phyloP scores from a whole-genome alignment of 2,329 filamentous ascomycete species.

The Talaromyces sp. region DNA sequence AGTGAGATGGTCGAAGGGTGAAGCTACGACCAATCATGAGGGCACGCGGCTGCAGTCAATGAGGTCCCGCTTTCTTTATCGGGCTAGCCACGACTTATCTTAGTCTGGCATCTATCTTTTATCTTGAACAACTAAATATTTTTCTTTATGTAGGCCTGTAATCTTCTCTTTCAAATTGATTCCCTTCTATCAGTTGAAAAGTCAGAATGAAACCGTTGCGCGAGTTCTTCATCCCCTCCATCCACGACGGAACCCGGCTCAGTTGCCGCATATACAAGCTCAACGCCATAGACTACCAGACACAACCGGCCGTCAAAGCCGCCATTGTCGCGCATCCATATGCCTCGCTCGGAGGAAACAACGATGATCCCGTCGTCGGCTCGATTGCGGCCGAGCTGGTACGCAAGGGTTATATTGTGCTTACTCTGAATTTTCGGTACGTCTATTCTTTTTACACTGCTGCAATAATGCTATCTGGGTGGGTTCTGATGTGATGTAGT shows the following conservation, averaged over 20 bases:
- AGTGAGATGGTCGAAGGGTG: background rate
- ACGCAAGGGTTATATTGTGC: conserved; percentile 69
- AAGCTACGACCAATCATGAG: conserved; percentile 12
- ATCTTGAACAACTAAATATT: background rate
- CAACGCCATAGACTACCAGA: conserved; percentile 29
- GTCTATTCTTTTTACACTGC: conserved; percentile 15
- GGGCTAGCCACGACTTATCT: background rate
- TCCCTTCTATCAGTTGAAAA: no score
- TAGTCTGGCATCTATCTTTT: background rate
- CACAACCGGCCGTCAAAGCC: conserved; percentile 37
- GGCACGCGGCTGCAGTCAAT: conserved; percentile 5
- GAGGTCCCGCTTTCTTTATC: background rate
- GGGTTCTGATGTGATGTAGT: conserved; percentile 45
- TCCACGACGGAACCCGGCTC: conserved; percentile 72
- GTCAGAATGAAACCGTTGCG: conserved; percentile 29
- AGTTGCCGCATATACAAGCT: conserved; percentile 83
- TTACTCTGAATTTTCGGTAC: conserved; percentile 89
- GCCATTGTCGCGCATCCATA: conserved; percentile 86
- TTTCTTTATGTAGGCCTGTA: background rate
- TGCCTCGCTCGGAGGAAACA: conserved; percentile 78
- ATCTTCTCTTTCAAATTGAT: no score
- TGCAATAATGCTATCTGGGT: no score
- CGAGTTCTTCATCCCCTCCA: conserved; percentile 75
- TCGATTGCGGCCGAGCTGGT: conserved; percentile 63
- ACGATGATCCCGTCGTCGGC: conserved; percentile 77